Evolutionary conservation across 805 yeast genomes (phyloP), one percentile per base, ranked within the genome.

Genomic region (Phaffomyces opuntiae): DNA sequence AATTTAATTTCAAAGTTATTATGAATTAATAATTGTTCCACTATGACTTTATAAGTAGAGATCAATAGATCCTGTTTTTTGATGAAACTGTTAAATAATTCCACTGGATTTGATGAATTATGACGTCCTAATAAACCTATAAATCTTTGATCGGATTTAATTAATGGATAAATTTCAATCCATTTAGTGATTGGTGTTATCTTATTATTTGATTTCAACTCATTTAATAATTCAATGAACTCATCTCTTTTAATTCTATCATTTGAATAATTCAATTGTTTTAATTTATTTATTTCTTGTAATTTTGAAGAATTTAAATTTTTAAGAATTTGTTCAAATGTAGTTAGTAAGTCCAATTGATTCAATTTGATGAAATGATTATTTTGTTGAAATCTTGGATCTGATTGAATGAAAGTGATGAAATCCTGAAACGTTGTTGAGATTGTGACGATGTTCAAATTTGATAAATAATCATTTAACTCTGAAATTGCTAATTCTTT

Each of bases 91-190:
- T 87, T 75, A 60, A 83, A 88, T 36, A 86, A 63, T 51, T 88
- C 95, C 37, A 81, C 57, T 1, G 96, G 83, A 1, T 80, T 73
- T 0, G 96, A 87, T 0, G 96, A 96, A 39, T 75, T 70, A 4
- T 34, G 19, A 44, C 89, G 72, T 0, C 95, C 96, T 46, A 88
- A 70, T 34, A 88, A 51, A 21, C 73, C 77, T 14, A 75, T 55
- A 56, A 83, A 88, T 14, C 77, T 65, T 39, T 68, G 69, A 49
- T 82, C 83, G 31, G 75, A 73, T 48, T 77, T 77, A 1, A 87
- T 54, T 6, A 56, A 48, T 0, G 73, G 66, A 37, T 76, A 70
- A 2, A 86, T 55, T 24, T 81, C 82, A 40, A 62, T 64, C 81
- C 95, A 88, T 42, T 63, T 68, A 2, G 84, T 68, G 46, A 73